Evolutionary conservation across 176 grass and related monocot species (phyloP), one percentile per base, ranked within the genome.

Genomic region (Carex pumila): DNA sequence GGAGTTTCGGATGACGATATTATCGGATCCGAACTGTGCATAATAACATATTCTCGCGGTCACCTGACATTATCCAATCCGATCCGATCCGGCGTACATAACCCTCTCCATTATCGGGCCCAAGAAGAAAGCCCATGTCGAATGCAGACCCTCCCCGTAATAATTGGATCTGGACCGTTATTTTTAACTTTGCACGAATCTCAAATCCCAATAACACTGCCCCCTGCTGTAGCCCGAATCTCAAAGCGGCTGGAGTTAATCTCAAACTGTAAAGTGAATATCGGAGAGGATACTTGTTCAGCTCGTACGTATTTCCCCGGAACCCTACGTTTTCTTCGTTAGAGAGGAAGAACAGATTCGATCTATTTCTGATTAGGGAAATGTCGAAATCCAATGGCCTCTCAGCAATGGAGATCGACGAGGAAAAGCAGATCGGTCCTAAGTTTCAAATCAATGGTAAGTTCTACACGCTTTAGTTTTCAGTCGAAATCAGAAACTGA

Each of bases 401-500:
- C 36, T 86, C 91, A 31, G 88, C 86, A 59, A 98, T 98, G 96
- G 91, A 93, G 65, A 71, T 95, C 53, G 96, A 95, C 36, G 58
- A 65, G 39, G 89, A 84, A 32, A 91, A 95, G 53, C 90, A 90
- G 91, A 89, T 88, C 31, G 65, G 8, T 58, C 83, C 92, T 68
- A 93, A 81, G 86, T 98, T 98, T 85, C 91, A 92, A 82, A 90
- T 98, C 83, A 98, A 93, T 64, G 96, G 96, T 39, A 39, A 39
- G 37, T 39, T 39, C 37, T 39, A 39, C 37, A 6, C 13, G 39
- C 53, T 43, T 37, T 34, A 50, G 37, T 11, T 13, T 63, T 53
- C 22, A 36, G 25, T n/a, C 37, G 8, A 49, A 52, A 53, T 77
- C 73, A 18, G 34, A 78, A 55, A 61, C 25, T 52, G 71, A 74